phyloP scores from a whole-genome alignment of 2,329 filamentous ascomycete species.

The Colletotrichum caudatum region DNA sequence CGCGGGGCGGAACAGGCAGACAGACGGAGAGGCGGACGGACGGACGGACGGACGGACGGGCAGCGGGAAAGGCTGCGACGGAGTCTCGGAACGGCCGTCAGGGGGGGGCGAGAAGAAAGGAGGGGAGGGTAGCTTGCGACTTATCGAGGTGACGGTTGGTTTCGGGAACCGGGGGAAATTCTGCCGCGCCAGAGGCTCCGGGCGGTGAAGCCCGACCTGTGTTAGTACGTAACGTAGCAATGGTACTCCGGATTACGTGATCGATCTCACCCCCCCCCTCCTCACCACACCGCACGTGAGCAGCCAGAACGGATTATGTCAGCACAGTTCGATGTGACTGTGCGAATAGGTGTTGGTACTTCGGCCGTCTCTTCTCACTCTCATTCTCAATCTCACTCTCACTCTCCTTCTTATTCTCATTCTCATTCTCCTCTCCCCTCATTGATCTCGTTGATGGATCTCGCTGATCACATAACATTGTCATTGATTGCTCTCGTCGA shows the following conservation, averaged over 20 bases:
- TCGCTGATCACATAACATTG: too few species aligned
- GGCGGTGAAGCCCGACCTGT: slow-evolving; percentile 24
- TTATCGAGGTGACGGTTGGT: slow-evolving; percentile 23
- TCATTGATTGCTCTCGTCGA: too few species aligned
- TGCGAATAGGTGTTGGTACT: not conserved
- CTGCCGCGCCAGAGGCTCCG: slow-evolving; percentile 35
- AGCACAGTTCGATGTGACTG: not conserved
- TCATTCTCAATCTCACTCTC: too few species aligned
- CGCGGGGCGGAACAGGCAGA: slow-evolving; percentile 6
- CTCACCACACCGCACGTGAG: not conserved
- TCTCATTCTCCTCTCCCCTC: too few species aligned
- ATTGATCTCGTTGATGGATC: too few species aligned
- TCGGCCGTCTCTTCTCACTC: too few species aligned
- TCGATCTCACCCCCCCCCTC: not conserved
- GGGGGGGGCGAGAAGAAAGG: not conserved
- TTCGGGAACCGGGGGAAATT: slow-evolving; percentile 40
- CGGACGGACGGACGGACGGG: not conserved
- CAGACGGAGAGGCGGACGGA: not conserved
- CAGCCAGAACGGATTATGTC: not conserved
- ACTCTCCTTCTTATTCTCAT: too few species aligned
- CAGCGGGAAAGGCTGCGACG: slow-evolving; percentile 22
- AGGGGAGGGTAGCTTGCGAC: not conserved
- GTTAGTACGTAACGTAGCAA: not conserved
- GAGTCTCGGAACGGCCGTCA: slow-evolving; percentile 28
- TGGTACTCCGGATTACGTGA: slow-evolving; percentile 7